These are phyloP conservation scores for Phaffia australis DNA, from an alignment of 768 basidiomycete genomes.

Conservation along the genomic window DNA sequence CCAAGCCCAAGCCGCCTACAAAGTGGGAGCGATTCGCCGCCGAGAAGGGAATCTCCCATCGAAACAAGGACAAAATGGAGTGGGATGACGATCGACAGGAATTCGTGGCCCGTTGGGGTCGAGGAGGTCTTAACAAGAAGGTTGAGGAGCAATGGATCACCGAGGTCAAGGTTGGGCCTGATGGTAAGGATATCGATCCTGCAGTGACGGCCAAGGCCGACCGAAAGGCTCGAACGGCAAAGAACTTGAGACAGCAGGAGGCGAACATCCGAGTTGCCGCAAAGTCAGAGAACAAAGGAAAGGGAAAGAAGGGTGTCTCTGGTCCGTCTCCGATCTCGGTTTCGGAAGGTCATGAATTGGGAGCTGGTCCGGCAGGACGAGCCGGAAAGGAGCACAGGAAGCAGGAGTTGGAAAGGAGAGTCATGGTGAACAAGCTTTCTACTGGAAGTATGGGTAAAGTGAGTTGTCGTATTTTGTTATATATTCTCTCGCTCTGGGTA, in stretches of 20 bases:
- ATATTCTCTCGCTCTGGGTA: neutral
- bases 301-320: conserved; percentile 4
- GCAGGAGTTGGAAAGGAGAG: conserved; percentile 59
- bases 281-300: conserved; percentile 22
- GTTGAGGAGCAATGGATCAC: conserved; percentile 79
- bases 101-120: conserved; percentile 86
- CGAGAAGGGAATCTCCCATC: conserved; percentile 84
- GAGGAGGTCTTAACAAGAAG: conserved; percentile 70
- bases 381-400: conserved; percentile 48
- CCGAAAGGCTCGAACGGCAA: conserved; percentile 67
- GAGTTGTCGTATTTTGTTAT: conserved; percentile 20
- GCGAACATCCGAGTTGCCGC: conserved; percentile 60
- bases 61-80: conserved; percentile 60
- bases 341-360: conserved; percentile 12
- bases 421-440: conserved; percentile 64
- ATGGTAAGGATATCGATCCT: conserved; percentile 63
- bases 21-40: conserved; percentile 96
- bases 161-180: conserved; percentile 76
- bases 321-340: conserved; percentile 15
- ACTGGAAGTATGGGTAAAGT: conserved; percentile 80
- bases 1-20: conserved; percentile 80
- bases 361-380: conserved; percentile 11
- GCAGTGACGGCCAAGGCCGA: conserved; percentile 60
- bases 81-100: conserved; percentile 95
- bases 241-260: conserved; percentile 67